Percentiles rank a stretch among this genome's conserved stretches.
Evolutionary conservation across 2,329 filamentous ascomycete genomes (phyloP).

Genomic region (Dactylellina sp.): DNA sequence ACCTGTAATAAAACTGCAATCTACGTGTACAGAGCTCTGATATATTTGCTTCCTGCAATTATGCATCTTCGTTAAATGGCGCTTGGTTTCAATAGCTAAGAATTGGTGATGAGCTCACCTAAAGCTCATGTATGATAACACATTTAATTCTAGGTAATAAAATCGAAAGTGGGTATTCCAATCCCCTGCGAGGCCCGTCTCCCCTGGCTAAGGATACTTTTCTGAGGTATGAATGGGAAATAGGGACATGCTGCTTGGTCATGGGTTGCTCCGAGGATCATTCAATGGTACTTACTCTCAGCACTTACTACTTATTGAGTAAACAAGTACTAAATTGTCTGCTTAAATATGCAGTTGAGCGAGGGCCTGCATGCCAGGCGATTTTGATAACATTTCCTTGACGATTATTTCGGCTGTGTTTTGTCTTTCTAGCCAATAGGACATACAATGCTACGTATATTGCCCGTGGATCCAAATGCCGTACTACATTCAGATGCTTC

Average conservation of each 20-base stretch:
- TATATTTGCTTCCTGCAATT: slow-evolving; percentile 27
- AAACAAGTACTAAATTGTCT: slow-evolving; percentile 20
- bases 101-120: slow-evolving; percentile 32
- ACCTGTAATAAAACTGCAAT: slow-evolving; percentile 7
- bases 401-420: slow-evolving; percentile 22
- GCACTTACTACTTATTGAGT: background rate
- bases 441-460: slow-evolving; percentile 31
- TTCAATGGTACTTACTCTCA: slow-evolving; percentile 7
- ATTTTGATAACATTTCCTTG: slow-evolving; percentile 31
- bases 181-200: slow-evolving; percentile 14
- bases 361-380: slow-evolving; percentile 39
- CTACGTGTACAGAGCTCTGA: slow-evolving; percentile 20
- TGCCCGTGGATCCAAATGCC: slow-evolving; percentile 39
- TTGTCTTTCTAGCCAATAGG: slow-evolving; percentile 31
- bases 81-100: slow-evolving; percentile 26
- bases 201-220: slow-evolving; percentile 20
- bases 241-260: slow-evolving; percentile 16
- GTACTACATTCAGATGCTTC: slow-evolving; percentile 24
- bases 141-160: slow-evolving; percentile 12
- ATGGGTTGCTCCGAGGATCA: slow-evolving; percentile 16
- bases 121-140: slow-evolving; percentile 33
- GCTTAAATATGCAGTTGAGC: slow-evolving; percentile 23
- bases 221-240: slow-evolving; percentile 9
- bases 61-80: slow-evolving; percentile 34
- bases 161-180: slow-evolving; percentile 13